Conservation (phyloP, 306 rosid species). For the Acacia confusa region DNA sequence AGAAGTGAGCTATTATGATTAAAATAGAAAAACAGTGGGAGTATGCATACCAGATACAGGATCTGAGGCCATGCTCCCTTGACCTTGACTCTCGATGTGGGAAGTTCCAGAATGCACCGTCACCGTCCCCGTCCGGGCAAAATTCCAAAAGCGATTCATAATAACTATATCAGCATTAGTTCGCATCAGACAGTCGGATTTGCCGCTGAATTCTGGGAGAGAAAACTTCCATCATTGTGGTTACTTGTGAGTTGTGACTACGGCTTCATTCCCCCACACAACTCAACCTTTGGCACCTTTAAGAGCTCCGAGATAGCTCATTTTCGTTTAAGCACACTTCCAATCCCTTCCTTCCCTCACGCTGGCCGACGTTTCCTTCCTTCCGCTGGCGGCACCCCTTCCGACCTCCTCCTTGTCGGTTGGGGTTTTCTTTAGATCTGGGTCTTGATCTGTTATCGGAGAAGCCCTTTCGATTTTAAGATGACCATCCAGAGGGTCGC, state of each 20-base stretch:
- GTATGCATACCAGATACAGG: neutral
- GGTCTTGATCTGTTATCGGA: neutral
- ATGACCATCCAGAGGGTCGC: conserved; percentile 35
- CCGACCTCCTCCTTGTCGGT: conserved; percentile 4
- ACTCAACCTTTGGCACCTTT: neutral
- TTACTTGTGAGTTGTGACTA: neutral
- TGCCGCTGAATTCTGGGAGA: neutral
- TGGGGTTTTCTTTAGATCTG: neutral
- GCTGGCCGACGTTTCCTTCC: conserved; percentile 13
- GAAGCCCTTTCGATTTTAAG: neutral
- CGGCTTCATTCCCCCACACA: neutral
- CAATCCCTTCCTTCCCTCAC: neutral
- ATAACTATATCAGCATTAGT: neutral
- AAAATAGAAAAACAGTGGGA: no score
- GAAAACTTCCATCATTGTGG: neutral
- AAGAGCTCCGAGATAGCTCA: neutral
- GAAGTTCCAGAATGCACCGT: neutral
- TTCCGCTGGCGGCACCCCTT: neutral
- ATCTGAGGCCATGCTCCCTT: neutral
- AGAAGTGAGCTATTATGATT: no score
- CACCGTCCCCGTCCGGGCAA: neutral
- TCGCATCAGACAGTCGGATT: neutral
- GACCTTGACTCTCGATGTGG: neutral
- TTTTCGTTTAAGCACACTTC: neutral
- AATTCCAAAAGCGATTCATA: no score